These are phyloP conservation scores for Medicago ruthenica DNA, from an alignment of 306 rosid genomes.

Conservation along the genomic window DNA sequence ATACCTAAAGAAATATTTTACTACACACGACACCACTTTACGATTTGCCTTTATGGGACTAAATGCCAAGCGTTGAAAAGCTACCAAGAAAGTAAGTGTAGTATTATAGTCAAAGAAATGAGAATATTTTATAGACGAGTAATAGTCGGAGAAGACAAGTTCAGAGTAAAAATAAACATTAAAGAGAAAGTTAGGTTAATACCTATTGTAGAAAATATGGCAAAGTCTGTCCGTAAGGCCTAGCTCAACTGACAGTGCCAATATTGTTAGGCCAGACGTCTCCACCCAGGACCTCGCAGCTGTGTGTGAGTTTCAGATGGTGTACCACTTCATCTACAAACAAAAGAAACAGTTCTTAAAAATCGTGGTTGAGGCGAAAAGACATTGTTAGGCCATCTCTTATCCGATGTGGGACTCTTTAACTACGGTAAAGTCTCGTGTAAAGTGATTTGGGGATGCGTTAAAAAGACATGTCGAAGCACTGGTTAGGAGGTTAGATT, in stretches of 20 bases:
- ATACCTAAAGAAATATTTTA: background rate
- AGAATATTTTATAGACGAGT: constrained; percentile 5
- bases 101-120: background rate
- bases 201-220: background rate
- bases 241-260: no score
- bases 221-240: no score
- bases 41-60: background rate
- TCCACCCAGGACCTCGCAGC: no score
- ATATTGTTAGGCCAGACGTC: no score
- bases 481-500: background rate
- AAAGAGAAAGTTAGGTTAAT: background rate
- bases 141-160: background rate
- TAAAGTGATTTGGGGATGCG: constrained; percentile 9
- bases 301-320: no score
- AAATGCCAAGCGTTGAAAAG: background rate
- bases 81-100: background rate
- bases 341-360: no score
- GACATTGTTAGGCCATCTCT: no score
- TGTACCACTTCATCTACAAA: no score
- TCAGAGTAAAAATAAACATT: background rate
- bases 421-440: background rate
- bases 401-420: no score
- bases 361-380: no score
- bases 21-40: background rate
- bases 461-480: background rate